Base-by-base conservation (phyloP, 2,329 filamentous ascomycete genomes). In the Botrytis porri region DNA sequence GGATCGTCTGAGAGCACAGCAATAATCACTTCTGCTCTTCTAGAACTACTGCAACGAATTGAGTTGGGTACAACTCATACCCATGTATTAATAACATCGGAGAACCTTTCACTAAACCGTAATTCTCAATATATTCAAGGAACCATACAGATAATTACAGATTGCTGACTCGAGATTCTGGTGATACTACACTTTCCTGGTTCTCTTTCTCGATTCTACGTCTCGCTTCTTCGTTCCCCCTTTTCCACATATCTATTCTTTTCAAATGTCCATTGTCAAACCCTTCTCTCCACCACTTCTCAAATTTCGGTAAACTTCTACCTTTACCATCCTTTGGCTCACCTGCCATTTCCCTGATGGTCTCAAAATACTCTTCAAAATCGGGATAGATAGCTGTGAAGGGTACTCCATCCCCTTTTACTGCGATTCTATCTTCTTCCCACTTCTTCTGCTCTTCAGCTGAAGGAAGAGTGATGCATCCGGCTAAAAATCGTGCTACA, bases 291-390 rank as follows among this genome's bases (percentile, higher is more conserved):
- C 87, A 88, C 73, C 80, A 81, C 64, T 81, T 79, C 51, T 83
- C 80, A 60, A 85, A 88, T 71, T 75, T 80, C 1, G 86, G 85
- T 73, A 87, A 76, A 71, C 77, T 78, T 60, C 87, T 82, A 2
- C 87, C 87, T 29, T 82, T 79, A 0, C 83, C 85, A 2, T 82
- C 75, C 22, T 80, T 80, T 0, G 83, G 82, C 61, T 85, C 83
- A 0, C 87, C 87, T 2, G 87, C 85, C 37, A 89, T 75, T 29
- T 73, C 75, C 43, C 88, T 83, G 25, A 90, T 74, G 1, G 82
- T 82, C 79, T 92, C 88, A 76, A 92, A 92, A 77, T 92, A 92
- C 22, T 88, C 85, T 75, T 89, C 86, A 77, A 92, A 91, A 43
- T 91, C 85, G 0, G 89, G 89, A 73, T 85, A 87, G 16, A 92